phyloP scores from a whole-genome alignment of 192 early-diverging fungal genomes.

The Backusella parvicylindrica region DNA sequence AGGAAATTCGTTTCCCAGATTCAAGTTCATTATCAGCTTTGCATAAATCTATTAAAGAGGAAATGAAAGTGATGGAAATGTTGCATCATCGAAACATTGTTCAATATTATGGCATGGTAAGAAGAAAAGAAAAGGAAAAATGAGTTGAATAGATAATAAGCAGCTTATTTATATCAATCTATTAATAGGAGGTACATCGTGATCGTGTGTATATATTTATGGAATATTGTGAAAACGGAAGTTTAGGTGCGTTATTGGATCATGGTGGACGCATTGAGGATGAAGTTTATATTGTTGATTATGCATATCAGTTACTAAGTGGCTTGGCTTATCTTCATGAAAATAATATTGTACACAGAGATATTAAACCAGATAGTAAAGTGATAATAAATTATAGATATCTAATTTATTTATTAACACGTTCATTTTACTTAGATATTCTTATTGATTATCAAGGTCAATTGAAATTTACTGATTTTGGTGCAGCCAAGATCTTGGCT shows the following conservation, averaged over 20 bases:
- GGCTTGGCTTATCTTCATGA: conserved; percentile 83
- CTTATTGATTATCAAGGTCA: conserved; percentile 72
- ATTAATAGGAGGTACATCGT: conserved; percentile 71
- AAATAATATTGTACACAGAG: conserved; percentile 85
- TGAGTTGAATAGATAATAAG: too few relatives aligned
- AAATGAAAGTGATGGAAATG: conserved; percentile 91
- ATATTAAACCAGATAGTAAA: conserved; percentile 81
- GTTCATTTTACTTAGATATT: conserved; percentile 52
- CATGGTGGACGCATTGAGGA: conserved; percentile 78
- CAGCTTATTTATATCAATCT: background rate
- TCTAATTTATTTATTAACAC: background rate
- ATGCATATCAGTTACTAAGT: conserved; percentile 77
- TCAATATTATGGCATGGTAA: conserved; percentile 77
- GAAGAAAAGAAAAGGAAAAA: background rate
- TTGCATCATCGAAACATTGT: conserved; percentile 91
- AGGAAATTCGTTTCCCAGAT: conserved; percentile 86
- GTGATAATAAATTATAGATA: background rate
- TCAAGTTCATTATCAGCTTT: conserved; percentile 54
- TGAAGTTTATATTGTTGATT: conserved; percentile 67
- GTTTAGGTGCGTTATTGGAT: conserved; percentile 69
- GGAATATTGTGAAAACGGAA: conserved; percentile 84
- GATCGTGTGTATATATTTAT: conserved; percentile 89
- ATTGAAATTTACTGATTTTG: conserved; percentile 89
- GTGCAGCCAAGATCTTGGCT: conserved; percentile 83
- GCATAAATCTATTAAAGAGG: conserved; percentile 76